These are phyloP conservation scores for Artemisia tridentata DNA, from an alignment of 129 eudicot genomes.

Conservation along the genomic window DNA sequence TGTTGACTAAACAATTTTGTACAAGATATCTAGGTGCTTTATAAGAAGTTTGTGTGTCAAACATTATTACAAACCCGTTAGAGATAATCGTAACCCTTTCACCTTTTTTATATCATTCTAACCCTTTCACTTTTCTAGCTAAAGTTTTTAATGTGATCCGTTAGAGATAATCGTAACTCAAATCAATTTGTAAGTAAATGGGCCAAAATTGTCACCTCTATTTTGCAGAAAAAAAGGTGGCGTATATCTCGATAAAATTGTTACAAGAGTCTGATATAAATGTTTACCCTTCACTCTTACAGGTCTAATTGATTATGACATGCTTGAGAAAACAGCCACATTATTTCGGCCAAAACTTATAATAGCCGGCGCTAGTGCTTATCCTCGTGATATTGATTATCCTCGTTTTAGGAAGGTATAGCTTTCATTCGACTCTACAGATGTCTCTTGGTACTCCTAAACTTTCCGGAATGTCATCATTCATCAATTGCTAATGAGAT, in stretches of 20 bases:
- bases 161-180: too few species aligned
- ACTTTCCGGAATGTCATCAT: background rate
- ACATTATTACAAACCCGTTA: too few species aligned
- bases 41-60: background rate
- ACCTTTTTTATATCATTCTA: too few species aligned
- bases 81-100: too few species aligned
- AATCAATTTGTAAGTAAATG: background rate
- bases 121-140: too few species aligned
- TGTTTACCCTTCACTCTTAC: background rate
- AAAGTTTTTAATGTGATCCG: too few species aligned
- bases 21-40: too few species aligned
- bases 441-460: background rate
- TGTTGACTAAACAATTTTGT: too few species aligned
- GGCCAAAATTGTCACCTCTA: background rate
- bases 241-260: background rate
- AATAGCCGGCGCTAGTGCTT: conserved; percentile 99
- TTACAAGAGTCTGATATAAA: background rate
- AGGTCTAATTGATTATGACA: conserved; percentile 95
- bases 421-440: background rate
- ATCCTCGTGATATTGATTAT: conserved; percentile 95
- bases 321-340: conserved; percentile 92
- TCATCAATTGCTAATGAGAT: conserved; percentile 14
- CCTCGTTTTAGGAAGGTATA: conserved; percentile 93
- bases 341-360: conserved; percentile 94
- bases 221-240: background rate